Evolutionary conservation across 2,329 filamentous ascomycete genomes (phyloP).

Genomic region (Colletotrichum sp.): DNA sequence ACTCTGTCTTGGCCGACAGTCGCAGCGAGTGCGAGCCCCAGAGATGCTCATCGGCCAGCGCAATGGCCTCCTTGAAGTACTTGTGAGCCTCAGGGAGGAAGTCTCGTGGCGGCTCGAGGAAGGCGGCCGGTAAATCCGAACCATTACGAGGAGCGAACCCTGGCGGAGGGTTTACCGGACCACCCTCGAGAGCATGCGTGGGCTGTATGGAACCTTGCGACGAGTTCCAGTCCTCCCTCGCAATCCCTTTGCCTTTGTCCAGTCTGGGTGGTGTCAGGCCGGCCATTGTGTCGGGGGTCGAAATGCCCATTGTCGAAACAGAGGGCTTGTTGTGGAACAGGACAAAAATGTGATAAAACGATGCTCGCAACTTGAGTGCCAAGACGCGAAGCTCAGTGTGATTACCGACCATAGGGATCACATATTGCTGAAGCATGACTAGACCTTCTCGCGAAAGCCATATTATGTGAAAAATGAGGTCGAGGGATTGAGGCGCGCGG

Average conservation of each 20-base stretch:
- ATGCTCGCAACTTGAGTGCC: conserved; percentile 88
- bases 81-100: conserved; percentile 83
- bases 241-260: conserved; percentile 56
- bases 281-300: conserved; percentile 50
- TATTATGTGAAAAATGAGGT: conserved; percentile 87
- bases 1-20: conserved; percentile 89
- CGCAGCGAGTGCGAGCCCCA: conserved; percentile 90
- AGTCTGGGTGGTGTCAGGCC: conserved; percentile 39
- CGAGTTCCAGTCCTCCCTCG: conserved; percentile 47
- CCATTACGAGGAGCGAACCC: conserved; percentile 50
- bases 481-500: conserved; percentile 78
- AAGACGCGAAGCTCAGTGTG: conserved; percentile 87
- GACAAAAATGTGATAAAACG: conserved; percentile 96
- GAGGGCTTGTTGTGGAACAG: conserved; percentile 92
- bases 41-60: conserved; percentile 76
- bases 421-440: conserved; percentile 84
- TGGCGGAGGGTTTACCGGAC: conserved; percentile 62
- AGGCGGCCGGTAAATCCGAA: conserved; percentile 48
- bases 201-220: conserved; percentile 52
- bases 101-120: conserved; percentile 79
- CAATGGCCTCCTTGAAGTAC: conserved; percentile 80
- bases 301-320: conserved; percentile 66
- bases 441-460: conserved; percentile 95
- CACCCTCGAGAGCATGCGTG: conserved; percentile 59
- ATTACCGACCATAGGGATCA: conserved; percentile 82